Evolutionary conservation across 768 basidiomycete genomes (phyloP), one percentile per base, ranked within the genome.

Genomic region (Serendipita sp.): DNA sequence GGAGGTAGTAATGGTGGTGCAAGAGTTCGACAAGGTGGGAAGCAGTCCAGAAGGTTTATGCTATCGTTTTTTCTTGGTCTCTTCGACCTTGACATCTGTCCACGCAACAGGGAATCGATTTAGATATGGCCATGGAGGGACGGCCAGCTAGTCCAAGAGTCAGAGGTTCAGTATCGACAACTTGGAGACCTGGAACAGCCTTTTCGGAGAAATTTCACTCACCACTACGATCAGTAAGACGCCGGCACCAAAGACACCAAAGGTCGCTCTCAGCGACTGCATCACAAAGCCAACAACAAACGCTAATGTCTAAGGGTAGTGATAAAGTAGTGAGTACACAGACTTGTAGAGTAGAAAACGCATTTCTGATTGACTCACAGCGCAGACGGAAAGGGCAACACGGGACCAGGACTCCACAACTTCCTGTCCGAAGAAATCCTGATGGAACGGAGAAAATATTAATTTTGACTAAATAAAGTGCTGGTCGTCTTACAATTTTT

Each of bases 71-170:
- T 60, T 60, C 56, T 60, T 60, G 37, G 16, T 60, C 28, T 60
- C 56, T 37, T 7, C n/a, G 48, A 32, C n/a, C n/a, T 51, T 18
- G 7, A 60, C 35, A 10, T 60, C 30, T 38, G 56, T 60, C 56
- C 56, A 60, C n/a, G 56, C 56, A 37, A 60, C 56, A 11, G 56
- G 56, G 30, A 60, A 60, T 4, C 56, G 56, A 35, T 60, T 60
- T 8, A 60, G 37, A 35, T 60, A 60, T 16, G 56, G 56, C 56
- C 56, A 60, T 30, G 56, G 56, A n/a, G 56, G 56, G 16, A 60
- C 28, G n/a, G 56, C 56, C 28, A 60, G 37, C 56, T 60, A n/a
- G 37, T 10, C 24, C 35, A 60, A 8, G 35, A 4, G 56, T 38
- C 30, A 32, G 56, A 24, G 30, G n/a, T 51, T n/a, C n/a, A 51